Conservation (phyloP, 768 basidiomycete species). For the Sutorius australiensis region DNA sequence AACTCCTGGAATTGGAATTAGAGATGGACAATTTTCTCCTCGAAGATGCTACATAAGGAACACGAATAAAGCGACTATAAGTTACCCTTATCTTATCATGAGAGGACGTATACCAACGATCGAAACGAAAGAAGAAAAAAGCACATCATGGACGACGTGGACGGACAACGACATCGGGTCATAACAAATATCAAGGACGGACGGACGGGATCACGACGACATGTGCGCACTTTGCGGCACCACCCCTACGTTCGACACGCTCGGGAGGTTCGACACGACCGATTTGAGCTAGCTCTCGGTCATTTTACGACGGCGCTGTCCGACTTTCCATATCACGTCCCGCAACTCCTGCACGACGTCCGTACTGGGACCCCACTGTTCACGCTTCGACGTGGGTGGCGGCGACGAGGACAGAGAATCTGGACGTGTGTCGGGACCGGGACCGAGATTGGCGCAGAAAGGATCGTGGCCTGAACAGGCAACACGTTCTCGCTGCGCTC, state of each 20-base stretch:
- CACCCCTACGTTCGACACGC: not conserved
- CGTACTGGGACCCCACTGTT: constrained; percentile 67
- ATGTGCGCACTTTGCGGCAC: not conserved
- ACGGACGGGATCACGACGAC: not conserved
- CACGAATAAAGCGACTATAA: constrained; percentile 8
- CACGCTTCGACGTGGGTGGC: constrained; percentile 23
- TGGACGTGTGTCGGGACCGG: not conserved
- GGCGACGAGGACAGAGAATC: not conserved
- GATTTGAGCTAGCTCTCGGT: constrained; percentile 16
- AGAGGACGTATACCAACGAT: not conserved
- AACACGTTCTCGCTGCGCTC: constrained; percentile 38
- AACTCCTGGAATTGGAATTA: not conserved
- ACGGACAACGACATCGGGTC: too few relatives aligned
- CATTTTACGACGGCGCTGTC: constrained; percentile 62
- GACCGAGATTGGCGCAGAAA: constrained; percentile 16
- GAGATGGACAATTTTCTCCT: not conserved
- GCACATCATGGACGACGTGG: too few relatives aligned
- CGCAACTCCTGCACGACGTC: constrained; percentile 83
- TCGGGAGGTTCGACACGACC: not conserved
- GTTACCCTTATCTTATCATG: not conserved
- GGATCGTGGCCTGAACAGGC: constrained; percentile 1
- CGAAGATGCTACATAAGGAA: not conserved
- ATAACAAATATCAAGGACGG: not conserved
- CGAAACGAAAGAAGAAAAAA: too few relatives aligned
- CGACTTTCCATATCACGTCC: constrained; percentile 85